These are phyloP conservation scores for Eucalyptus sp. DNA, from an alignment of 345 rosid genomes.

Conservation along the genomic window DNA sequence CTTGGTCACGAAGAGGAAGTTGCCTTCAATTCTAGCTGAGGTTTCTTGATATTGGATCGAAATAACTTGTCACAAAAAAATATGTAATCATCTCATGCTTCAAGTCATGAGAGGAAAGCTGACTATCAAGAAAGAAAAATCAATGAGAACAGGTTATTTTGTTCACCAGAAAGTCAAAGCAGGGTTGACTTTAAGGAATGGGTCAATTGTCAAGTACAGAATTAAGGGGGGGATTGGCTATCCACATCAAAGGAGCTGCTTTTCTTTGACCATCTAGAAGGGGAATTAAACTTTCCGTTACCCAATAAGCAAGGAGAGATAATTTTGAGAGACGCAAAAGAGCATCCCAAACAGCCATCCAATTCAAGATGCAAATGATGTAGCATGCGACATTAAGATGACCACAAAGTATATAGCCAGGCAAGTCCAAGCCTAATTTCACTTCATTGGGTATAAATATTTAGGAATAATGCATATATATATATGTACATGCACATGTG, in stretches of 20 bases:
- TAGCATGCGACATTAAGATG: neutral
- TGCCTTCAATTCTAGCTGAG: neutral
- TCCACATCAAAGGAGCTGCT: neutral
- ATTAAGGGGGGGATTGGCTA: neutral
- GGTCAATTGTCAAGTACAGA: neutral
- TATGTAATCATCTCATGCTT: neutral
- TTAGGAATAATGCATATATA: neutral
- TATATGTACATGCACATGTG: neutral
- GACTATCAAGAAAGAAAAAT: neutral
- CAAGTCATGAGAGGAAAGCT: neutral
- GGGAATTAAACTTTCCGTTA: neutral
- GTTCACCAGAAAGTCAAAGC: neutral
- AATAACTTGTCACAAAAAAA: neutral
- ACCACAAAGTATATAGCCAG: neutral
- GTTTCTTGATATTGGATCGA: neutral
- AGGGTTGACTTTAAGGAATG: neutral
- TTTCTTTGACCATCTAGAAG: neutral
- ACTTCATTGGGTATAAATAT: neutral
- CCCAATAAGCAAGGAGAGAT: neutral
- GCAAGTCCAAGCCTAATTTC: neutral
- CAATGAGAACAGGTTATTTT: neutral
- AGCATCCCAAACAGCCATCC: neutral
- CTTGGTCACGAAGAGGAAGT: neutral
- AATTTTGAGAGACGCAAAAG: neutral
- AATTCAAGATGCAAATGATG: neutral